These are phyloP conservation scores for Brassica juncea DNA, from an alignment of 345 rosid species.

Conservation along the genomic window DNA sequence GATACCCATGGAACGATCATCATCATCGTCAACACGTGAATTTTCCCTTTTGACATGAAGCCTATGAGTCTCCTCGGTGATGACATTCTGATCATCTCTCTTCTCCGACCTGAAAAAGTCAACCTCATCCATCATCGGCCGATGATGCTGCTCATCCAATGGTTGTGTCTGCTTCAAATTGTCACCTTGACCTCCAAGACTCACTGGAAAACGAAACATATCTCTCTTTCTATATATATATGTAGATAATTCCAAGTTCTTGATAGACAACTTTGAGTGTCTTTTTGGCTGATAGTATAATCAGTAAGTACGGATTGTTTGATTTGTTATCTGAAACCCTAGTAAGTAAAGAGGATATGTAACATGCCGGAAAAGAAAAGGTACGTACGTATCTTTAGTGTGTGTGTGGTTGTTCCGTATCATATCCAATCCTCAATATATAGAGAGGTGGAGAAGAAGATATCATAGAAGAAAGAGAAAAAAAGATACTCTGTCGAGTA, in stretches of 20 bases:
- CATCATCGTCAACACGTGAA: slow-evolving; percentile 40
- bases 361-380: slow-evolving; percentile 29
- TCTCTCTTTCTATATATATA: slow-evolving; percentile 16
- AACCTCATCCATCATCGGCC: slow-evolving; percentile 55
- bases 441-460: slow-evolving; percentile 30
- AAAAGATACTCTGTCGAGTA: slow-evolving; percentile 45
- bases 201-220: slow-evolving; percentile 60
- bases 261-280: slow-evolving; percentile 2
- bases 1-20: slow-evolving; percentile 42
- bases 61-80: slow-evolving; percentile 17
- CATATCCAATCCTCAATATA: slow-evolving; percentile 75
- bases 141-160: slow-evolving; percentile 39
- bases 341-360: slow-evolving; percentile 18
- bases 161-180: slow-evolving; percentile 34
- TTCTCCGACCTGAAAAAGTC: slow-evolving; percentile 70
- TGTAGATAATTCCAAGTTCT: background rate
- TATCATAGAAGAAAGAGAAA: slow-evolving; percentile 34
- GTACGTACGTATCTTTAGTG: slow-evolving; percentile 8
- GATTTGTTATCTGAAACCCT: slow-evolving; percentile 23
- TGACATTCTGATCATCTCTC: slow-evolving; percentile 38
- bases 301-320: slow-evolving; percentile 4
- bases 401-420: slow-evolving; percentile 59
- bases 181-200: slow-evolving; percentile 41
- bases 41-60: slow-evolving; percentile 57
- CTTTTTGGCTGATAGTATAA: background rate